Percentiles rank a stretch among this genome's conserved stretches.
phyloP scores from a whole-genome alignment of 805 yeast species.

The Lipomyces starkeyi region DNA sequence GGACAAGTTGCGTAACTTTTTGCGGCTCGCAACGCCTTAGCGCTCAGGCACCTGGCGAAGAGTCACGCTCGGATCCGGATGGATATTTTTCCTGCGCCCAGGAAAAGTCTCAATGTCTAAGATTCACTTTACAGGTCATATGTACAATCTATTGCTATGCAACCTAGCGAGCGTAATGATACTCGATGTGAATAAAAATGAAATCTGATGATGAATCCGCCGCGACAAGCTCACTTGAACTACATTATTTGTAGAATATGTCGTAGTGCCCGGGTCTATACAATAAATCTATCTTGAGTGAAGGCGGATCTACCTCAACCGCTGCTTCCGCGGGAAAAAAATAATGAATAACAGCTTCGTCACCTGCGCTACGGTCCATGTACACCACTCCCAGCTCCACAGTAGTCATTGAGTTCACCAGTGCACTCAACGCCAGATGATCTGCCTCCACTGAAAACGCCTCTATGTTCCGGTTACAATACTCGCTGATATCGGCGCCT shows the following conservation, averaged over 20 bases:
- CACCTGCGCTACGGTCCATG: constrained; percentile 38
- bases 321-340: constrained; percentile 24
- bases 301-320: not conserved
- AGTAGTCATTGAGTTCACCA: constrained; percentile 35
- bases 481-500: constrained; percentile 35
- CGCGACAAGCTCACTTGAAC: not conserved
- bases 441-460: constrained; percentile 41
- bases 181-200: not conserved
- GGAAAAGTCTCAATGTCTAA: no score
- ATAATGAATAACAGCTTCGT: constrained; percentile 29
- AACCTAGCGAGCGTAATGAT: not conserved
- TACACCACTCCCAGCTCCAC: constrained; percentile 36
- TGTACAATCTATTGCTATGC: not conserved
- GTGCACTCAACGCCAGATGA: constrained; percentile 39
- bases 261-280: constrained; percentile 42
- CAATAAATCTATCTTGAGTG: constrained; percentile 31
- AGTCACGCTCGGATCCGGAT: no score
- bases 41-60: no score
- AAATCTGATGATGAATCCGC: not conserved
- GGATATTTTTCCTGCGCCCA: no score
- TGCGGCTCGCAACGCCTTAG: no score
- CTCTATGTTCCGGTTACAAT: constrained; percentile 37
- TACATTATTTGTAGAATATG: constrained; percentile 27
- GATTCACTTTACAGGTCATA: not conserved
- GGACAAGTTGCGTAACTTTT: no score